Percentiles rank a stretch among this genome's conserved stretches.
phyloP scores from a whole-genome alignment of 2,329 filamentous ascomycete genomes.

The Gnomoniopsis smithogilvyi region DNA sequence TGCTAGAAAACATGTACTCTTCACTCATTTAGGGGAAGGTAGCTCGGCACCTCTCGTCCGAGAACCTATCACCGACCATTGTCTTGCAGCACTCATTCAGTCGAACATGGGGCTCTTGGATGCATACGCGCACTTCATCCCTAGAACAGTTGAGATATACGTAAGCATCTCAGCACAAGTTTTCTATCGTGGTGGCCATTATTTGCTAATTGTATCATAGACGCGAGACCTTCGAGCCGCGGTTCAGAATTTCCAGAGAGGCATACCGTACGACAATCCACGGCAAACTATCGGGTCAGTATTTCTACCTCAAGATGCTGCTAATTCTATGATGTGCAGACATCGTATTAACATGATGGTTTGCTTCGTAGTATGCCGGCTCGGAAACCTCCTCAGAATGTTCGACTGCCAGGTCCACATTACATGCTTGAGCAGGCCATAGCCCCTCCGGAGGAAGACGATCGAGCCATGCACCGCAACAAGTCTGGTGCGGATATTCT shows the following conservation, averaged over 20 bases:
- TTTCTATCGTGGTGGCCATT: neutral
- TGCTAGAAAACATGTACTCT: conserved; percentile 33
- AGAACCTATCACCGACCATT: conserved; percentile 28
- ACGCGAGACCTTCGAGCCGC: conserved; percentile 15
- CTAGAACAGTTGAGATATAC: conserved; percentile 15
- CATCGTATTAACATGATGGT: neutral
- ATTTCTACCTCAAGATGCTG: no score
- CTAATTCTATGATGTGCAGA: no score
- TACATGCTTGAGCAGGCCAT: conserved; percentile 15
- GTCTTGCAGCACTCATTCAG: conserved; percentile 31
- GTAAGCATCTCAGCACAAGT: conserved; percentile 7
- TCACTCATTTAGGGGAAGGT: conserved; percentile 30
- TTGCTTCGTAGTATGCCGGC: conserved; percentile 6
- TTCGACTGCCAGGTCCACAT: conserved; percentile 14
- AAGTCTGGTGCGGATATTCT: conserved; percentile 7
- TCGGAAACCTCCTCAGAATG: conserved; percentile 1
- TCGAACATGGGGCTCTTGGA: conserved; percentile 32
- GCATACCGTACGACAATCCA: conserved; percentile 11
- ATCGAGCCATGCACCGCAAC: neutral
- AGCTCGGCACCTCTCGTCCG: conserved; percentile 36
- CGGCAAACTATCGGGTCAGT: conserved; percentile 12
- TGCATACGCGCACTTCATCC: conserved; percentile 27
- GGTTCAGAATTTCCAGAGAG: conserved; percentile 16
- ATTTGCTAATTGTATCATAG: conserved; percentile 2
- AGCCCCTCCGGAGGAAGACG: neutral